Evolutionary conservation across 2,329 filamentous ascomycete species (phyloP).

Genomic region (Fusarium algeriense): DNA sequence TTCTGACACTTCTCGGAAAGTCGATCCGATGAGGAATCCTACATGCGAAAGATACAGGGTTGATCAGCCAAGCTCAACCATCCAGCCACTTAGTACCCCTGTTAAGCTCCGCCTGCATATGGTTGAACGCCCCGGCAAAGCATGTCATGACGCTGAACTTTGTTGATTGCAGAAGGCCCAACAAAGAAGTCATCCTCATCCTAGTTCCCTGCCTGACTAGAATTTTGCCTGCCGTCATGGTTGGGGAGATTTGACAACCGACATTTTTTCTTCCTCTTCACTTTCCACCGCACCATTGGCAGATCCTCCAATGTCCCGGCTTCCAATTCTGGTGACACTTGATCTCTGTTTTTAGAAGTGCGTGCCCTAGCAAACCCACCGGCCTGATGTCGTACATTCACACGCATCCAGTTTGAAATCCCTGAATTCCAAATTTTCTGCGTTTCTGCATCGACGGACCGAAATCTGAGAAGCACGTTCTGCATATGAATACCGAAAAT

Average conservation of each 20-base stretch:
- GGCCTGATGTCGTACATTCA: constrained; percentile 18
- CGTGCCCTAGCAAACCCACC: constrained; percentile 22
- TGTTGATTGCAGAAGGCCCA: constrained; percentile 14
- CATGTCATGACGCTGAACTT: constrained; percentile 25
- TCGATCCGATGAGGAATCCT: constrained; percentile 37
- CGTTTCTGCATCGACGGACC: constrained; percentile 14
- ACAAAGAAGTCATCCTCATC: constrained; percentile 7
- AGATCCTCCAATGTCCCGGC: constrained; percentile 45
- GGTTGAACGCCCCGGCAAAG: constrained; percentile 31
- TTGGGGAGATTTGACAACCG: constrained; percentile 27
- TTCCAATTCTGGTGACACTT: constrained; percentile 20
- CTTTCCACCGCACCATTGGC: constrained; percentile 31
- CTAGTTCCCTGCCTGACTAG: neutral
- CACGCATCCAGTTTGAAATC: constrained; percentile 3
- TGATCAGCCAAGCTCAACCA: constrained; percentile 14
- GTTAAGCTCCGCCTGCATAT: constrained; percentile 15
- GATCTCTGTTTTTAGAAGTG: constrained; percentile 43
- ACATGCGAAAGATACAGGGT: constrained; percentile 28
- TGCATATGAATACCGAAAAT: neutral
- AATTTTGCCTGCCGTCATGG: neutral
- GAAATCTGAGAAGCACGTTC: constrained; percentile 5
- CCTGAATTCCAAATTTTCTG: constrained; percentile 5
- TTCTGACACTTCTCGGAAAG: constrained; percentile 38
- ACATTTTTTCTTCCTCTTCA: constrained; percentile 13
- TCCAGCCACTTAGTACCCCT: constrained; percentile 24